Base-by-base conservation (phyloP, 176 grass and related monocot genomes). In the Oryza rufipogon region DNA sequence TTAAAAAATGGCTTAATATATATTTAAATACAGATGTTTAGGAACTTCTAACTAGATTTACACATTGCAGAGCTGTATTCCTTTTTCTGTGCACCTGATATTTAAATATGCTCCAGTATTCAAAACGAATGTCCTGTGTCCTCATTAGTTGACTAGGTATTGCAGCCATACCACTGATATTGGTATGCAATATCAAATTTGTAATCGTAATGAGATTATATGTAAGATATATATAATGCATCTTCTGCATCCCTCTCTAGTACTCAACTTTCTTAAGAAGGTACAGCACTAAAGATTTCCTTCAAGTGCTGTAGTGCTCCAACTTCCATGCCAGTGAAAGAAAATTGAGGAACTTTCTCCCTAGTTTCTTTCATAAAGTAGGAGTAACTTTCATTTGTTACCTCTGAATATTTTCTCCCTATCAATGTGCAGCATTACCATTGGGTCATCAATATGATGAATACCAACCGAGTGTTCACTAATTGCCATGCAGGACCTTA, bases 401-500 rank as follows among this genome's bases (percentile, higher is more conserved):
- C 75, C 9, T 67, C 8, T 38, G 15, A 47, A 75, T 70, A 30
- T 44, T 28, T 70, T 56, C n/a, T 70, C 61, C 39, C 34, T 76
- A 80, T 80, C 33, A 64, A n/a, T 47, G 41, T 60, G 80, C 17
- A 74, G 36, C 1, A 76, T 76, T 85, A 19, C 30, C 64, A 26
- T 70, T 81, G 2, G 20, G 22, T 63, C 23, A 71, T 73, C 66
- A 34, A 56, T 68, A 44, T 41, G 64, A 19, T 71, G 19, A 66
- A 69, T 22, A 45, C 33, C 51, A 74, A 78, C 5, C 67, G n/a
- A 66, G 32, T 2, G 41, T 26, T 28, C 7, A 56, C 17, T 60
- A 74, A 78, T 88, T 81, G 76, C 30, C 45, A 51, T 84, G 75
- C 94, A 97, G 94, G 86, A 85, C 83, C 80, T 85, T 97, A 86